Percentiles rank a stretch among this genome's conserved stretches.
Conservation (phyloP, 2,329 filamentous ascomycete genomes). For the Cercospora sesami region DNA sequence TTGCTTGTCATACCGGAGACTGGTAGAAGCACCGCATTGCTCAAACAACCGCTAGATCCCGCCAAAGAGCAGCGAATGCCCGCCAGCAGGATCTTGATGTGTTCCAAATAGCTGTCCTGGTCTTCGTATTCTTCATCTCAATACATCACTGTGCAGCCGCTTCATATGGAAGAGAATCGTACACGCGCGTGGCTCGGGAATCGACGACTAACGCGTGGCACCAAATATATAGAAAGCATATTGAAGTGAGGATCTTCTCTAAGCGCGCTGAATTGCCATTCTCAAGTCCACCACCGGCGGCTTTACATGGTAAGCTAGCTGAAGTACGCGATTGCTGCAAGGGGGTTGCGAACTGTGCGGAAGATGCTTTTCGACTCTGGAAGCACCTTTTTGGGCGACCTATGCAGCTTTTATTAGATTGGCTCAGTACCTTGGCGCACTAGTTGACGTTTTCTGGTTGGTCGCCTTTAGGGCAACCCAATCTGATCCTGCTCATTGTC, state of each 20-base stretch:
- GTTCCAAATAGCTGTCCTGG: not conserved
- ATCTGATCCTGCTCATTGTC: not conserved
- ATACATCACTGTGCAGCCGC: not conserved
- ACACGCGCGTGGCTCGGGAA: not conserved
- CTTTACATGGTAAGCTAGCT: slow-evolving; percentile 4
- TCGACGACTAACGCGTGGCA: not conserved
- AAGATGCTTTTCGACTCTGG: not conserved
- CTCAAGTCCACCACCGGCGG: not conserved
- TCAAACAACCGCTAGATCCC: slow-evolving; percentile 2
- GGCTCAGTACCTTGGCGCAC: not conserved
- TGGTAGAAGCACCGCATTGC: not conserved
- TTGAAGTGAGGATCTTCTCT: not conserved
- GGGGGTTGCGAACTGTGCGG: not conserved
- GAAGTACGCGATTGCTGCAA: not conserved
- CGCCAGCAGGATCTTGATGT: not conserved
- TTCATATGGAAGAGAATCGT: not conserved
- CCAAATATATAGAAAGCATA: not conserved
- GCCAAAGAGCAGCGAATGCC: not conserved
- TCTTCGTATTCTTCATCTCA: not conserved
- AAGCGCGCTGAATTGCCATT: not conserved
- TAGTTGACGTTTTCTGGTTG: not conserved
- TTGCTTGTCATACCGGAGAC: not conserved
- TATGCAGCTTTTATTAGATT: not conserved
- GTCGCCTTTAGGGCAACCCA: not conserved
- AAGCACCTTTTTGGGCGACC: not conserved